These are phyloP conservation scores for Hypoxylon sp. DNA, from an alignment of 2,329 filamentous ascomycete species.

Conservation along the genomic window DNA sequence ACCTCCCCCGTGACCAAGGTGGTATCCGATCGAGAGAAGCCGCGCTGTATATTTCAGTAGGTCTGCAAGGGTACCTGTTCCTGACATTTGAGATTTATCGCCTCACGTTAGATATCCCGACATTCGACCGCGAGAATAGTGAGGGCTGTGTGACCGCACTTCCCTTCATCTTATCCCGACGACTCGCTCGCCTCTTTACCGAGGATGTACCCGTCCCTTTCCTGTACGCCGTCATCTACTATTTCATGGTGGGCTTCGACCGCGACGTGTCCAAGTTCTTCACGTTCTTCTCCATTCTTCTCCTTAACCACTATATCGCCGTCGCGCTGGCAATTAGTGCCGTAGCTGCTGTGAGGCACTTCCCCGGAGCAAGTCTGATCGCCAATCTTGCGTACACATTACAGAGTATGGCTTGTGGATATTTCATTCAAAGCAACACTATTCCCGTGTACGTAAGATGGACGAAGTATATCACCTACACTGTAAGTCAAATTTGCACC, in stretches of 20 bases:
- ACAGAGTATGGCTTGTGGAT: constrained; percentile 82
- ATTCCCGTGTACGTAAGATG: constrained; percentile 85
- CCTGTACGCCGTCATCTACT: constrained; percentile 78
- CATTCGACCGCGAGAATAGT: constrained; percentile 81
- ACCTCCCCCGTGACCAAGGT: constrained; percentile 74
- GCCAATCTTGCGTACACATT: constrained; percentile 81
- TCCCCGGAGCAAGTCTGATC: constrained; percentile 78
- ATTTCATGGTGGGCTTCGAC: constrained; percentile 84
- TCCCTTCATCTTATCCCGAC: constrained; percentile 78
- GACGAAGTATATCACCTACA: constrained; percentile 78
- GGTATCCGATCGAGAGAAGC: constrained; percentile 82
- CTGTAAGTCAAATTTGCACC: constrained; percentile 58
- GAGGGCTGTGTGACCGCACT: constrained; percentile 80
- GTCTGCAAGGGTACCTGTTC: constrained; percentile 82
- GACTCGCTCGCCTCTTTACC: constrained; percentile 76
- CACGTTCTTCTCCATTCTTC: constrained; percentile 76
- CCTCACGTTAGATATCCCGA: constrained; percentile 79
- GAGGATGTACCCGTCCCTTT: constrained; percentile 82
- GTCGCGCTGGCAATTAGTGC: constrained; percentile 79
- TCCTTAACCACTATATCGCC: constrained; percentile 81
- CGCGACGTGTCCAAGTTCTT: constrained; percentile 75
- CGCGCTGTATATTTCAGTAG: constrained; percentile 78
- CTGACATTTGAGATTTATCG: constrained; percentile 83
- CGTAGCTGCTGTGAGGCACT: constrained; percentile 75
- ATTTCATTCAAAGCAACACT: constrained; percentile 80